Base-by-base conservation (phyloP, 176 grass and related monocot genomes). In the Musa troglodytarum region DNA sequence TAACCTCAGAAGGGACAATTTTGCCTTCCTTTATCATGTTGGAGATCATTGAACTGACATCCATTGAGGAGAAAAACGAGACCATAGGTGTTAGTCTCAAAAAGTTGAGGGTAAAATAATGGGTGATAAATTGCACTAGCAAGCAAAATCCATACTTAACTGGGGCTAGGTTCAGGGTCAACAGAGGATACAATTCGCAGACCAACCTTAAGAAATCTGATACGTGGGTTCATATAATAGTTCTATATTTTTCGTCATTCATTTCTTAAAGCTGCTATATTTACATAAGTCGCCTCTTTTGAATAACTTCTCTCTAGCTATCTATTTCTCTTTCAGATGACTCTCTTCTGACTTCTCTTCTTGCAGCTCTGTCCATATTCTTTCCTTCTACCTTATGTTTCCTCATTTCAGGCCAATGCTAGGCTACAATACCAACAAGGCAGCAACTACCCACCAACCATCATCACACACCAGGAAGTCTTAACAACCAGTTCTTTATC, bases 1-100 rank as follows among this genome's bases (percentile, higher is more conserved):
- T 96, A 22, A 96, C 86, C 87, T 96, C 89, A 1, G 92, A 92
- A 26, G 92, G 87, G 74, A 96, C 92, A 82, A 96, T 89, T 75
- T 96, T 92, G 72, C 92, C 92, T 63, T 96, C 92, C 73, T 92
- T 96, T 43, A 43, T 43, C 34, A 43, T 43, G 34, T 6, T 0
- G 34, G 34, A 43, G 34, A 43, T 43, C 34, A 43, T 43, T 5
- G 4, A 43, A 43, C 34, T 43, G 34, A 6, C 34, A 43, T 43
- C 34, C 34, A 43, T 43, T 4, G 34, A 43, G 34, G 34, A 6
- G 34, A 43, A 43, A 43, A 43, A 6, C 0, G 34, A 43, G 34
- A 43, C 34, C 34, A 43, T 43, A 43, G 34, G 34, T 43, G 5
- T 43, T 43, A 4, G 3, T 43, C 34, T 43, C 6, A 43, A 43